These are phyloP conservation scores for Candida incommunis DNA, from an alignment of 805 yeast genomes.

Conservation along the genomic window DNA sequence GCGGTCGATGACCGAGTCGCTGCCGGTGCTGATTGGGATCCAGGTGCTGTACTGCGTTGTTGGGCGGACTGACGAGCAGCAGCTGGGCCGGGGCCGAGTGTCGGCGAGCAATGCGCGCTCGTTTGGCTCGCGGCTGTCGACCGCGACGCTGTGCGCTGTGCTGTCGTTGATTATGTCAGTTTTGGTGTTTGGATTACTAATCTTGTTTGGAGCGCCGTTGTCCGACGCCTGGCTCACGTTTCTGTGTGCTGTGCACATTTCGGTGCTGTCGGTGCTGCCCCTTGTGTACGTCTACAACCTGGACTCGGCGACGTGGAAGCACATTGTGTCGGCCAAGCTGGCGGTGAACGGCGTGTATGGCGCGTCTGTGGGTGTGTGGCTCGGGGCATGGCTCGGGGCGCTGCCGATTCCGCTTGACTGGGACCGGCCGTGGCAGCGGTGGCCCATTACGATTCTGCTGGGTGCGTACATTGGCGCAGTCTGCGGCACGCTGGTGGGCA, in stretches of 20 bases:
- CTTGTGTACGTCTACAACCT: constrained; percentile 40
- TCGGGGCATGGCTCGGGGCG: constrained; percentile 90
- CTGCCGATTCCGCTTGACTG: constrained; percentile 91
- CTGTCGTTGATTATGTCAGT: constrained; percentile 18
- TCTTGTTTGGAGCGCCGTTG: constrained; percentile 75
- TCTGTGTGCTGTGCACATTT: constrained; percentile 45
- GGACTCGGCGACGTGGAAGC: constrained; percentile 34
- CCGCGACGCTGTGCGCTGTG: constrained; percentile 18
- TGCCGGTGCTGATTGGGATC: constrained; percentile 8
- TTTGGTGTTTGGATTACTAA: constrained; percentile 22
- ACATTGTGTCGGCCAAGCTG: constrained; percentile 16
- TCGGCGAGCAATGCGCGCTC: constrained; percentile 2
- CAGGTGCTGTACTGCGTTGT: constrained; percentile 14
- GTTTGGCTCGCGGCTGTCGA: constrained; percentile 5
- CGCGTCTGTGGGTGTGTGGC: constrained; percentile 27
- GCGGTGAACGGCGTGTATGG: constrained; percentile 22
- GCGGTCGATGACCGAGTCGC: constrained; percentile 8
- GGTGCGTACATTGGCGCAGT: constrained; percentile 70
- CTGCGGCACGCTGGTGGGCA: constrained; percentile 37
- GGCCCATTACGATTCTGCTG: constrained; percentile 79
- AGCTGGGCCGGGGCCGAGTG: constrained; percentile 3
- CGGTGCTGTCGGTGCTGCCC: constrained; percentile 49
- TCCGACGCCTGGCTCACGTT: constrained; percentile 36
- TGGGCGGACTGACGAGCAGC: constrained; percentile 5
- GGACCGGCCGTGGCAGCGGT: constrained; percentile 94